These are phyloP conservation scores for Dendryphion nanum DNA, from an alignment of 2,329 filamentous ascomycete species.

Conservation along the genomic window DNA sequence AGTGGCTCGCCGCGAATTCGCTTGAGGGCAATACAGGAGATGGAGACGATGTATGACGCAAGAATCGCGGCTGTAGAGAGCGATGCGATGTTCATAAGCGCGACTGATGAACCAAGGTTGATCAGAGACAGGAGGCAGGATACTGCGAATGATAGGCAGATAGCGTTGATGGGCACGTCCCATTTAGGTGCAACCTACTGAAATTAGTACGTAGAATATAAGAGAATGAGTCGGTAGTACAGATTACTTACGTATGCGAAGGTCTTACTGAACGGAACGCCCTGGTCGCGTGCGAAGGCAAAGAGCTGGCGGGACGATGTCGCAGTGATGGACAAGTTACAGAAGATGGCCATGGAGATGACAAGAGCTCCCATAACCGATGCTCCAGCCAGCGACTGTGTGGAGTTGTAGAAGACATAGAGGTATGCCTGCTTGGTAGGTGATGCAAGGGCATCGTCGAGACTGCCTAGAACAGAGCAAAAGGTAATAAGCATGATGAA, in stretches of 20 bases:
- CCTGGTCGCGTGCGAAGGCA: slow-evolving; percentile 36
- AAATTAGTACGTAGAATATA: too few relatives aligned
- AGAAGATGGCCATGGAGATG: slow-evolving; percentile 28
- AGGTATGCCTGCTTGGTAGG: slow-evolving; percentile 34
- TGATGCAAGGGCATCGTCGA: slow-evolving; percentile 27
- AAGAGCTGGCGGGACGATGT: slow-evolving; percentile 35
- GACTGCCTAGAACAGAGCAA: slow-evolving; percentile 32
- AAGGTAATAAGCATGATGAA: slow-evolving; percentile 34
- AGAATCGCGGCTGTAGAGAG: slow-evolving; percentile 42
- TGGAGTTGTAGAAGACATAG: slow-evolving; percentile 32
- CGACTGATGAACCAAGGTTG: slow-evolving; percentile 35
- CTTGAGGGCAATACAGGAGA: slow-evolving; percentile 41
- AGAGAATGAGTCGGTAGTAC: too few relatives aligned
- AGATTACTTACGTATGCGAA: too few relatives aligned
- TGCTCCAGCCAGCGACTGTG: too few relatives aligned
- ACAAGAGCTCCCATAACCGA: slow-evolving; percentile 27
- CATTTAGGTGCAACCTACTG: slow-evolving; percentile 23
- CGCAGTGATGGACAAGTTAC: slow-evolving; percentile 30
- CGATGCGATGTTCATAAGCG: slow-evolving; percentile 39
- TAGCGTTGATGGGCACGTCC: slow-evolving; percentile 30
- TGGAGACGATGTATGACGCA: slow-evolving; percentile 44
- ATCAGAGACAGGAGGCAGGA: slow-evolving; percentile 10
- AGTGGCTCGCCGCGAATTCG: slow-evolving; percentile 38
- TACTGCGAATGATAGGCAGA: slow-evolving; percentile 24
- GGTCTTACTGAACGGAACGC: slow-evolving; percentile 32